A percentile compares a stretch with the other conserved stretches of the same genome.
Conservation (phyloP, 805 yeast genomes). For the Metahyphopichia silvanorum region DNA sequence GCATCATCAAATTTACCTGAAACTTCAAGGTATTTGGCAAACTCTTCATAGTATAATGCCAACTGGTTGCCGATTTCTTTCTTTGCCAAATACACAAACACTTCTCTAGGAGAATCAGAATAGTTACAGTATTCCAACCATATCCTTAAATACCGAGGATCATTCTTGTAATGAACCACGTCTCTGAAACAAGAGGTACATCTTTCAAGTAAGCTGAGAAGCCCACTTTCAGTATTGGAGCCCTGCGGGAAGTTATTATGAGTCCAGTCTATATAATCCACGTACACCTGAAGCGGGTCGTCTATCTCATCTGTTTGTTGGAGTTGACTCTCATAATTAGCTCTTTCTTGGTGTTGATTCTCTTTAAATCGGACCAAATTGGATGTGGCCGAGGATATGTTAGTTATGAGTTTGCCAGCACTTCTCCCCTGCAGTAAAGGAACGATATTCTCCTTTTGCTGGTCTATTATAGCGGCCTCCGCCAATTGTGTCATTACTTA, state of each 20-base stretch:
- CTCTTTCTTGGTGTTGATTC: slow-evolving; percentile 31
- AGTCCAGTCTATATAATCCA: slow-evolving; percentile 78
- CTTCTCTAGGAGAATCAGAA: slow-evolving; percentile 66
- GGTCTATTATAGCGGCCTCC: slow-evolving; percentile 23
- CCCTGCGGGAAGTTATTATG: slow-evolving; percentile 62
- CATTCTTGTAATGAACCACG: slow-evolving; percentile 68
- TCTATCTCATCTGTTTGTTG: slow-evolving; percentile 58
- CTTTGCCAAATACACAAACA: slow-evolving; percentile 67
- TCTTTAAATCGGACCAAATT: slow-evolving; percentile 18
- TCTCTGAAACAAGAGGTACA: slow-evolving; percentile 71
- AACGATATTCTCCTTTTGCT: slow-evolving; percentile 72
- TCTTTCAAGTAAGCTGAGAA: slow-evolving; percentile 61
- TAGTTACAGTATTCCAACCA: slow-evolving; percentile 79
- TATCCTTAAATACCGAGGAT: slow-evolving; percentile 71
- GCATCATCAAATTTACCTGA: slow-evolving; percentile 52
- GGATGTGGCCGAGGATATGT: slow-evolving; percentile 27
- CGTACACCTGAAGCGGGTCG: slow-evolving; percentile 76
- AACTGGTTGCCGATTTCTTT: slow-evolving; percentile 67
- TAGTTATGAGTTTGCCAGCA: slow-evolving; percentile 50
- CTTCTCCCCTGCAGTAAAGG: slow-evolving; percentile 70
- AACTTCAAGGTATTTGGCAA: slow-evolving; percentile 61
- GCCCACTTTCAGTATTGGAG: slow-evolving; percentile 57
- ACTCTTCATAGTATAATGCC: slow-evolving; percentile 75
- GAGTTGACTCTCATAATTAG: slow-evolving; percentile 49
- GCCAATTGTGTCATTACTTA: slow-evolving; percentile 1